Base-by-base conservation (phyloP, 2,329 filamentous ascomycete genomes). In the Celoporthe dispersa region DNA sequence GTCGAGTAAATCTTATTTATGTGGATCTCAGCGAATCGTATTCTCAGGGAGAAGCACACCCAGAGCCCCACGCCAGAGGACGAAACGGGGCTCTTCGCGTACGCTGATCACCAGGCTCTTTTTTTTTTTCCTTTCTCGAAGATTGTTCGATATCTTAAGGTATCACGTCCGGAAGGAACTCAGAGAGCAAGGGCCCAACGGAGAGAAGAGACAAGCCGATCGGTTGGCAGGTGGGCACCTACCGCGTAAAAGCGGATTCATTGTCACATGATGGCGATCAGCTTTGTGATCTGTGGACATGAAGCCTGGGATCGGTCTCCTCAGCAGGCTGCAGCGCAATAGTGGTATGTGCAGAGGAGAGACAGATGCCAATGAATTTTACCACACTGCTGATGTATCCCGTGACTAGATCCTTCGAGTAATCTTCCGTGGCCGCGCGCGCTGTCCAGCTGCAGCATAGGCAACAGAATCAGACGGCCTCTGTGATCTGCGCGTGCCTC, bases 1-100 rank as follows among this genome's bases (percentile, higher is more conserved):
- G 22, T 48, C 44, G 44, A 48, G 44, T 48, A 14, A 55, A 57
- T 57, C 53, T 57, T 57, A 57, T 57, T 57, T 33, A 31, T 57
- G 53, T 57, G 53, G 53, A 57, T 33, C 53, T 48, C 53, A 33
- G 2, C 14, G 51, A 57, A 31, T 57, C 14, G 53, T 33, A 6
- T 33, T 16, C 28, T 33, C 28, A 33, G 28, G n/a, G 8, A 14
- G 12, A 55, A 3, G 44, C 44, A 55, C 48, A 51, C 48, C 48
- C 22, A 51, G 48, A 25, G 22, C 48, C 48, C 48, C 48, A 51
- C 22, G 48, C 3, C 11, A n/a, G n/a, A 55, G 25, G 51, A 28
- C 7, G 37, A 55, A 6, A 4, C 16, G 37, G 37, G 12, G 37
- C 4, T 35, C 22, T 53, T 53, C 51, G 25, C 7, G 14, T 33